Base-by-base conservation (phyloP, 257 asterid genomes). In the Henckelia pumila region DNA sequence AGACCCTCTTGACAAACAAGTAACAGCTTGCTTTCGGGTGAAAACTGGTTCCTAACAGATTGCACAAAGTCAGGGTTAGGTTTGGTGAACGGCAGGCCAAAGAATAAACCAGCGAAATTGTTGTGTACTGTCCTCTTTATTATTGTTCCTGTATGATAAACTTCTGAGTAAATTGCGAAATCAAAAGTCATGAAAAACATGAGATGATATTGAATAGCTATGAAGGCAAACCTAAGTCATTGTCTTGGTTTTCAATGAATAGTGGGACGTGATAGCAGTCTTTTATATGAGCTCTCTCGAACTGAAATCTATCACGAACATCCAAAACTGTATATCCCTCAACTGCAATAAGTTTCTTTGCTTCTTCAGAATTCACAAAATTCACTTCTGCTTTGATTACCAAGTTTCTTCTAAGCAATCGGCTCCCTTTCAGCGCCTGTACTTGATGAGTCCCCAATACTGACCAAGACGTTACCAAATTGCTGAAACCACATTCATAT, bases 1-100 rank as follows among this genome's bases (percentile, higher is more conserved):
- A 93, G 81, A 9, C 99, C 99, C 78, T 85, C 97, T 59, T 93
- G 99, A 80, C 99, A 90, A 71, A 93, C 97, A 75, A 93, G 92
- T 67, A 93, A 79, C 69, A 93, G 71, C 86, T 88, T 90, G 82
- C 85, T 83, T 69, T 85, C 81, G 19, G 97, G 90, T 56, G 97
- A 81, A 74, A 88, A 82, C 72, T 82, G 86, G 78, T 69, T 73
- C 85, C 71, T 86, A 14, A 90, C 85, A 25, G 90, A 75, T 77
- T 78, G 83, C 74, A 90, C 85, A 59, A 93, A 93, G 5, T 88
- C 92, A 4, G 96, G 85, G 62, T 93, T 93, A 32, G 70, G 80
- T 73, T 88, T 90, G 0, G 99, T 93, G 78, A 93, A 93, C 40
- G 96, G 82, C 81, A 93, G 53, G 29, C 98, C 98, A 50, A 71